A percentile compares a stretch with the other conserved stretches of the same genome.
Conservation (phyloP, 2,329 filamentous ascomycete species). For the Colletotrichum sp. region DNA sequence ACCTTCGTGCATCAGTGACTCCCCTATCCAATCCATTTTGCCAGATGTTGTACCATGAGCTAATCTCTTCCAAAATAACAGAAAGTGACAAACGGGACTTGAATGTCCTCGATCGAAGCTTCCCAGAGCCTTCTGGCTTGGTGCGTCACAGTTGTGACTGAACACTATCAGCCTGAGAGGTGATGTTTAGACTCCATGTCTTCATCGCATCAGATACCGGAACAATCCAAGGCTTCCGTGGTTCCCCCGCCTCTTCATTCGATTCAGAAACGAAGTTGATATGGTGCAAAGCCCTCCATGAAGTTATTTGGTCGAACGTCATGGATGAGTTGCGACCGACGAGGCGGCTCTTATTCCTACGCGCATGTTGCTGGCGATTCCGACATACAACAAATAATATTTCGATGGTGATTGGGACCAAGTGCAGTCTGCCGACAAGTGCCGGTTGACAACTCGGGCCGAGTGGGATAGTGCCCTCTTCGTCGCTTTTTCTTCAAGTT, state of each 20-base stretch:
- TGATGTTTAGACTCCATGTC: not conserved
- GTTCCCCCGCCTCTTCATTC: fast-evolving
- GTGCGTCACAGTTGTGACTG: not conserved
- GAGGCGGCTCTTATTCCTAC: fast-evolving
- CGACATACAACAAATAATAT: not conserved
- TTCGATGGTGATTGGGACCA: fast-evolving
- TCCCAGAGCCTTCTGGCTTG: not conserved
- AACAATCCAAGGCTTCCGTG: not conserved
- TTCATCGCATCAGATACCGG: fast-evolving
- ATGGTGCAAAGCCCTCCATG: fast-evolving
- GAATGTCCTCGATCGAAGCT: not conserved
- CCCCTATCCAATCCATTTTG: not conserved
- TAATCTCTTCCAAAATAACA: fast-evolving
- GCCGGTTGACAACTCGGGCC: not conserved
- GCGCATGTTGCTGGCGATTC: not conserved
- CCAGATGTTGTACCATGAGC: fast-evolving
- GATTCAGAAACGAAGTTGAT: not conserved
- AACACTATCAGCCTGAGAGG: not conserved
- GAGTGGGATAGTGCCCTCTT: not conserved
- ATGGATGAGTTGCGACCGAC: fast-evolving
- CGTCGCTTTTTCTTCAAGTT: not conserved
- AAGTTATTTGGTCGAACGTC: not conserved
- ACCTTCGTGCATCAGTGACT: not conserved
- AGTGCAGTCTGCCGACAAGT: not conserved
- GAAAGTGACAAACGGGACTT: fast-evolving